A percentile compares a stretch with the other conserved stretches of the same genome.
Conservation (phyloP, 768 basidiomycete genomes). For the Gautieria morchelliformis region DNA sequence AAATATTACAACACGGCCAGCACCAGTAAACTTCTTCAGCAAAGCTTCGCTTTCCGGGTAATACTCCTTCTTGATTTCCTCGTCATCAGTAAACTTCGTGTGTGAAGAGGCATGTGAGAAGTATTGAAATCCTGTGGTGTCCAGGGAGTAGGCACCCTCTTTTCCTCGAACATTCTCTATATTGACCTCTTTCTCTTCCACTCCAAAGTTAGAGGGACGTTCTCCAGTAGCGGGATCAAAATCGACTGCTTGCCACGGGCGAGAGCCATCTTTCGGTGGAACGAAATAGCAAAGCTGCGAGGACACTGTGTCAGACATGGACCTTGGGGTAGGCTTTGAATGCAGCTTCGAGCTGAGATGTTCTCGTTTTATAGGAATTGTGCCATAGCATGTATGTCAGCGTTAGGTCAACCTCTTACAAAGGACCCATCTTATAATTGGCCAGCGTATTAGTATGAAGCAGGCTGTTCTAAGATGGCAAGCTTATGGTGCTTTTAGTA, state of each 20-base stretch:
- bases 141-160: slow-evolving; percentile 21
- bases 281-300: slow-evolving; percentile 23
- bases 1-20: slow-evolving; percentile 30
- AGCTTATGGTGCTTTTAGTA: too few relatives aligned
- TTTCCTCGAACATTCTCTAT: slow-evolving; percentile 27
- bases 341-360: too few relatives aligned
- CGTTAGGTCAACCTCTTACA: too few relatives aligned
- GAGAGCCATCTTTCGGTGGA: slow-evolving; percentile 30
- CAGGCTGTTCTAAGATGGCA: too few relatives aligned
- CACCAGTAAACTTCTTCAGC: slow-evolving; percentile 30
- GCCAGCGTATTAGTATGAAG: too few relatives aligned
- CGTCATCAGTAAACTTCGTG: slow-evolving; percentile 24
- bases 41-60: slow-evolving; percentile 30
- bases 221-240: slow-evolving; percentile 25
- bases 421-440: too few relatives aligned
- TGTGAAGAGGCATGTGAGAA: slow-evolving; percentile 15
- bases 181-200: slow-evolving; percentile 10
- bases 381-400: too few relatives aligned
- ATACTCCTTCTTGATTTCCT: slow-evolving; percentile 28
- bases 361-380: too few relatives aligned
- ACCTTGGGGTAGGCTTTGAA: neutral
- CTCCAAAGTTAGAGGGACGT: slow-evolving; percentile 26
- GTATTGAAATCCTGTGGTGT: slow-evolving; percentile 38
- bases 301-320: slow-evolving; percentile 6
- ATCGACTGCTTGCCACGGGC: slow-evolving; percentile 29